Evolutionary conservation across 345 rosid species (phyloP).

Genomic region (Draba incana): DNA sequence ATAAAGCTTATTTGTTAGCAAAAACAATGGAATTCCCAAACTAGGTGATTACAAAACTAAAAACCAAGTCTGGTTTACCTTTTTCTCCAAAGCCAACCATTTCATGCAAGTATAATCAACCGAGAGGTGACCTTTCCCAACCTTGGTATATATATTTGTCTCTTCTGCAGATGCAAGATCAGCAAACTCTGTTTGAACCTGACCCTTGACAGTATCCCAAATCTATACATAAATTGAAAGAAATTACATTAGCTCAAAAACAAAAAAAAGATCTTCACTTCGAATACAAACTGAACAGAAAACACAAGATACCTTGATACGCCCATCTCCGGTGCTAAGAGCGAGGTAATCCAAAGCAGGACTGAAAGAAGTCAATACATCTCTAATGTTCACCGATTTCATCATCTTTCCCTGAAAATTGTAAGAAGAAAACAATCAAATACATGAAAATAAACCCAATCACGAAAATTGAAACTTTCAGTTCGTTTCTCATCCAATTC

Average conservation of each 20-base stretch:
- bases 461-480: not conserved
- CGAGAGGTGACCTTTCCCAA: slow-evolving; percentile 66
- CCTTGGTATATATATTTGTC: slow-evolving; percentile 44
- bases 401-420: slow-evolving; percentile 63
- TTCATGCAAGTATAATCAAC: slow-evolving; percentile 85
- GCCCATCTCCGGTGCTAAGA: slow-evolving; percentile 79
- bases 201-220: slow-evolving; percentile 78
- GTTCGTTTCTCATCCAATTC: not conserved
- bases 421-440: slow-evolving; percentile 20
- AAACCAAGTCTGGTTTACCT: slow-evolving; percentile 43
- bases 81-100: slow-evolving; percentile 66
- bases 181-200: slow-evolving; percentile 77
- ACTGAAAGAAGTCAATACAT: slow-evolving; percentile 75
- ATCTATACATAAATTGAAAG: slow-evolving; percentile 43
- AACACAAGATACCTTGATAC: slow-evolving; percentile 60
- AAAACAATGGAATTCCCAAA: not conserved
- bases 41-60: not conserved
- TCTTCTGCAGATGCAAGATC: slow-evolving; percentile 59
- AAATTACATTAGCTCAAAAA: slow-evolving; percentile 4
- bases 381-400: slow-evolving; percentile 71
- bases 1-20: not conserved
- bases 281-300: slow-evolving; percentile 1
- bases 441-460: not conserved
- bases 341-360: slow-evolving; percentile 80
- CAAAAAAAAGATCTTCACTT: not conserved